Evolutionary conservation across 441 rosid species (phyloP).

Genomic region (Jatropha multifida): DNA sequence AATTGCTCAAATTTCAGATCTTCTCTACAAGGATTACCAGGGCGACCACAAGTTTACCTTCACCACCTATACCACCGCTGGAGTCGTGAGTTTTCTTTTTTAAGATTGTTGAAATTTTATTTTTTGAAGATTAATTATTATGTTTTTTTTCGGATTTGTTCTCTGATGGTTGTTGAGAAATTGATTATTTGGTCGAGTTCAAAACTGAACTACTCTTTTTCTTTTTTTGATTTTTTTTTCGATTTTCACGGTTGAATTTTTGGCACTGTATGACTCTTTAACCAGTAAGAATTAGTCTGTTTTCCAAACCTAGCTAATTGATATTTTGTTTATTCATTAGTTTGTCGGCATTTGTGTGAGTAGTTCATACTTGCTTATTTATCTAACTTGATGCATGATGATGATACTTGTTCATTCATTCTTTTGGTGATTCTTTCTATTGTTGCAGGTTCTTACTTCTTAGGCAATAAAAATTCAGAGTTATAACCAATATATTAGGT

Average conservation of each 20-base stretch:
- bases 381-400: not conserved
- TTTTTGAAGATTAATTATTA: not conserved
- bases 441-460: not conserved
- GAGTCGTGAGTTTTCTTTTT: constrained; percentile 57
- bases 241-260: not conserved
- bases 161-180: constrained; percentile 11
- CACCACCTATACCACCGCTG: constrained; percentile 74
- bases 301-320: not conserved
- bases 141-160: not conserved
- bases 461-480: too few relatives aligned
- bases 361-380: not conserved
- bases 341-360: not conserved
- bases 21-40: constrained; percentile 87
- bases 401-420: not conserved
- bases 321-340: not conserved
- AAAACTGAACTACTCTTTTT: not conserved
- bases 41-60: constrained; percentile 81
- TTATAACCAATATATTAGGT: too few relatives aligned
- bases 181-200: not conserved
- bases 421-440: not conserved
- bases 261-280: not conserved
- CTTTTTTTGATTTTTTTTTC: not conserved
- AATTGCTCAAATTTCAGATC: constrained; percentile 46
- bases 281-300: not conserved
- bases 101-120: too few relatives aligned